Conservation (phyloP, 345 rosid genomes). For the Gossypium longicalyx region DNA sequence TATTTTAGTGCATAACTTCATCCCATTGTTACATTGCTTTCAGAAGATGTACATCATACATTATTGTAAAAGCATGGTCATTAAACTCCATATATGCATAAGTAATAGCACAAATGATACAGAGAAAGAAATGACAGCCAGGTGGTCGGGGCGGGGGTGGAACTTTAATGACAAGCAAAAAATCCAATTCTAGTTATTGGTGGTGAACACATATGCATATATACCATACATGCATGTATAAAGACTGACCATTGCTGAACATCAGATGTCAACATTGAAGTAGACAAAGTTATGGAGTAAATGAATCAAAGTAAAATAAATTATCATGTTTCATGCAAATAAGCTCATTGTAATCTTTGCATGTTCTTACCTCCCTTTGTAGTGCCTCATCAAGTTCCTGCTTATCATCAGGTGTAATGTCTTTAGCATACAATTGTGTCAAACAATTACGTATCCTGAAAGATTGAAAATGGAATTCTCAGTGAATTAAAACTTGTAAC, state of each 20-base stretch:
- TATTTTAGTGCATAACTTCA: background rate
- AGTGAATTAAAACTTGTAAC: background rate
- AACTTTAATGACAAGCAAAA: too few species aligned
- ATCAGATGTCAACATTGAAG: too few species aligned
- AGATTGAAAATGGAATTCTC: constrained; percentile 10
- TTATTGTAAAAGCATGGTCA: background rate
- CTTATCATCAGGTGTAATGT: constrained; percentile 94
- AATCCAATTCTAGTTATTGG: too few species aligned
- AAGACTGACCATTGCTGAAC: too few species aligned
- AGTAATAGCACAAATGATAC: background rate
- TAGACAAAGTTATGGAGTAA: background rate
- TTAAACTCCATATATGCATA: background rate
- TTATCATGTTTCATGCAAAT: background rate
- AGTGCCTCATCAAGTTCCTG: constrained; percentile 99
- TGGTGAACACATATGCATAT: too few species aligned
- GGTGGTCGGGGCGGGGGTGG: too few species aligned
- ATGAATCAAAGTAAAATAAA: background rate
- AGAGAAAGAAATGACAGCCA: background rate
- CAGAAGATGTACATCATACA: background rate
- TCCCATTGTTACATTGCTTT: background rate
- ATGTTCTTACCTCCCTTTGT: constrained; percentile 73
- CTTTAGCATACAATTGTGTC: constrained; percentile 88
- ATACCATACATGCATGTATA: too few species aligned
- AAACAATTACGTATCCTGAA: constrained; percentile 77
- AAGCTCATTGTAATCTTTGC: background rate